Evolutionary conservation across 768 basidiomycete species (phyloP), one percentile per base, ranked within the genome.

Genomic region (Porpolomopsis calyptriformis): DNA sequence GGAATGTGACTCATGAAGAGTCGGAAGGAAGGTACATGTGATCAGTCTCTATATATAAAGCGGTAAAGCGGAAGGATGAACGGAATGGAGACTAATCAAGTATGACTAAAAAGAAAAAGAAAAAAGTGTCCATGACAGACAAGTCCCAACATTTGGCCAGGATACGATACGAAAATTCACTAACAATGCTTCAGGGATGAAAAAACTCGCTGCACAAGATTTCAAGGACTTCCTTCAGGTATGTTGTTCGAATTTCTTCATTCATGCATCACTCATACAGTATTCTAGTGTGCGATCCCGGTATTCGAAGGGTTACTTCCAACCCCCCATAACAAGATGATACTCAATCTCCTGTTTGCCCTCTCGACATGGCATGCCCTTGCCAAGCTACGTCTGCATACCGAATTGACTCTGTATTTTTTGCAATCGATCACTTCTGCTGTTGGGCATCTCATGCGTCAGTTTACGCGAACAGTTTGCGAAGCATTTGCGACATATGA

Each of bases 181-280:
- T 11, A 42, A 40, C 0, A 67, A 69, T 46, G 56, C 62, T 0
- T 60, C 64, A 0, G 60, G 60, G n/a, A 59, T 68, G 58, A 62
- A 61, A 29, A 58, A 64, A 19, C 41, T 63, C 2, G 62, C 63
- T 2, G 71, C 61, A 0, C 52, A 61, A 0, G 64, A 72, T 36
- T 72, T 64, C 40, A 66, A 72, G 40, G 69, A 73, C 34, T 49
- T 70, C 0, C 53, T 73, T 0, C 69, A 72, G 61, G 72, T 65
- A 42, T 16, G 54, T 40, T 7, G 6, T 12, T 23, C 26, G 22
- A 46, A n/a, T 25, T 19, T 26, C 22, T 20, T 5, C 27, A n/a
- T 5, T 46, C 12, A 26, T 22, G 24, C 2, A n/a, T n/a, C n/a
- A n/a, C n/a, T n/a, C 23, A 14, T 23, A 43, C 23, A 14, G 29